Conservation (phyloP, 805 yeast genomes). For the Wickerhamomyces queroliae region DNA sequence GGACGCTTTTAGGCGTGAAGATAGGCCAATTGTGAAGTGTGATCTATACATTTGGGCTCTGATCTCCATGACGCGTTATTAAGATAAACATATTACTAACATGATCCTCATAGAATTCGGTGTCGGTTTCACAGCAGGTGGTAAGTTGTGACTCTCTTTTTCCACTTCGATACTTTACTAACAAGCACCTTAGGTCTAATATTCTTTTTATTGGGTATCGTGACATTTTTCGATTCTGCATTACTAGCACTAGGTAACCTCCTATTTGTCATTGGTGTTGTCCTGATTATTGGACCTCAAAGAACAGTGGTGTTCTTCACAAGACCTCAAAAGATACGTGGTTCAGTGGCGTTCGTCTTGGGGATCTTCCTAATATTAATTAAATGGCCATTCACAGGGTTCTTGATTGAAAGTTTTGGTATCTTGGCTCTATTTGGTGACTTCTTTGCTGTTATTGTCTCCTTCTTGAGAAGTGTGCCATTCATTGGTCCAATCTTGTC, state of each 20-base stretch:
- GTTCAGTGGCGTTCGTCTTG: slow-evolving; percentile 68
- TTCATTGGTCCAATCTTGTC: slow-evolving; percentile 80
- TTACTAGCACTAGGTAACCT: slow-evolving; percentile 82
- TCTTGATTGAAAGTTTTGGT: slow-evolving; percentile 81
- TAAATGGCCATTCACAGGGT: slow-evolving; percentile 80
- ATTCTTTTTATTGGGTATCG: slow-evolving; percentile 74
- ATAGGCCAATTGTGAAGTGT: background rate
- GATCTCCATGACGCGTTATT: background rate
- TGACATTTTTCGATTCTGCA: slow-evolving; percentile 85
- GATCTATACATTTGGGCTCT: background rate
- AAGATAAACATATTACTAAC: slow-evolving; percentile 2
- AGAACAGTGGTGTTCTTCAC: slow-evolving; percentile 80
- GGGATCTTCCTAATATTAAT: slow-evolving; percentile 75
- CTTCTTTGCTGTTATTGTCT: slow-evolving; percentile 83
- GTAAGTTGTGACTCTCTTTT: slow-evolving; percentile 21
- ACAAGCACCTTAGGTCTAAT: slow-evolving; percentile 38
- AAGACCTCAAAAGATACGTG: slow-evolving; percentile 81
- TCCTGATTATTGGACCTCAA: slow-evolving; percentile 81
- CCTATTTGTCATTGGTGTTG: slow-evolving; percentile 54
- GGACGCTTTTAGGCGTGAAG: background rate
- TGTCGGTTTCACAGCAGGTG: slow-evolving; percentile 87
- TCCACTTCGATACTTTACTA: background rate
- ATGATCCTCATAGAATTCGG: slow-evolving; percentile 59
- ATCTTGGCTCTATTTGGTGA: slow-evolving; percentile 88
- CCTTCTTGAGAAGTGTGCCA: slow-evolving; percentile 84